These are phyloP conservation scores for Phytophthora nicotianae DNA, from an alignment of 352 stramenopile genomes.

Conservation along the genomic window DNA sequence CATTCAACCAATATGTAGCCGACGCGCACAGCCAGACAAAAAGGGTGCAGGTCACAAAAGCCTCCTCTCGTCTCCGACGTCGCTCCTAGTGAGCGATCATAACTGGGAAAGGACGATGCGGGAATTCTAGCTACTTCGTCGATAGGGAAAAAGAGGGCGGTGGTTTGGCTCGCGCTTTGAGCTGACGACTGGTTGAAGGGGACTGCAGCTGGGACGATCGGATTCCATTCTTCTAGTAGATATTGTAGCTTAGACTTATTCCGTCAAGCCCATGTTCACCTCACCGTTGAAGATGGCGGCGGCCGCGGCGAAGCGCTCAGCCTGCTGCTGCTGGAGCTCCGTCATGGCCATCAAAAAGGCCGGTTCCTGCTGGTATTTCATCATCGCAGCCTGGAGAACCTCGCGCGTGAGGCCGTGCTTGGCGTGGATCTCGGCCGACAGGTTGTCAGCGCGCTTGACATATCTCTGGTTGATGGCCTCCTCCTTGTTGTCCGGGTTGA, in stretches of 20 bases:
- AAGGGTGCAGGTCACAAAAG: constrained; percentile 6
- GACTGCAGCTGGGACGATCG: constrained; percentile 25
- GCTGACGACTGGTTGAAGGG: constrained; percentile 21
- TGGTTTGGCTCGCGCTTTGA: constrained; percentile 29
- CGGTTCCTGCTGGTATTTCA: constrained; percentile 91
- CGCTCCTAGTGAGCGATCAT: constrained; percentile 37
- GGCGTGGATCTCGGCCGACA: constrained; percentile 87
- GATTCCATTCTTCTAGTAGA: constrained; percentile 49
- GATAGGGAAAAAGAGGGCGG: constrained; percentile 11
- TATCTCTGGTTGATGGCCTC: constrained; percentile 91
- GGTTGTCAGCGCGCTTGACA: constrained; percentile 85
- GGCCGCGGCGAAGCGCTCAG: constrained; percentile 80
- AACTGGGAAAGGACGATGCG: constrained; percentile 26
- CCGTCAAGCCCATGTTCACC: constrained; percentile 88
- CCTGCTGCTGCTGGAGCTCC: constrained; percentile 87
- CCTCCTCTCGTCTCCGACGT: constrained; percentile 30
- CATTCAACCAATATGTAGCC: constrained; percentile 36
- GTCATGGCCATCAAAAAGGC: constrained; percentile 89
- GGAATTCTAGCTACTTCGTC: constrained; percentile 12
- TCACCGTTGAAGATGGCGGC: constrained; percentile 89
- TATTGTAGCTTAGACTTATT: constrained; percentile 57
- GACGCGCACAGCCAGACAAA: constrained; percentile 36
- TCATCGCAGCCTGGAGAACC: constrained; percentile 89
- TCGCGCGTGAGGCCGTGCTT: constrained; percentile 88
- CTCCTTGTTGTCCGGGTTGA: constrained; percentile 90